Evolutionary conservation across 1,284 basidiomycete species (phyloP).

Genomic region (Cutaneotrichosporon sp.): DNA sequence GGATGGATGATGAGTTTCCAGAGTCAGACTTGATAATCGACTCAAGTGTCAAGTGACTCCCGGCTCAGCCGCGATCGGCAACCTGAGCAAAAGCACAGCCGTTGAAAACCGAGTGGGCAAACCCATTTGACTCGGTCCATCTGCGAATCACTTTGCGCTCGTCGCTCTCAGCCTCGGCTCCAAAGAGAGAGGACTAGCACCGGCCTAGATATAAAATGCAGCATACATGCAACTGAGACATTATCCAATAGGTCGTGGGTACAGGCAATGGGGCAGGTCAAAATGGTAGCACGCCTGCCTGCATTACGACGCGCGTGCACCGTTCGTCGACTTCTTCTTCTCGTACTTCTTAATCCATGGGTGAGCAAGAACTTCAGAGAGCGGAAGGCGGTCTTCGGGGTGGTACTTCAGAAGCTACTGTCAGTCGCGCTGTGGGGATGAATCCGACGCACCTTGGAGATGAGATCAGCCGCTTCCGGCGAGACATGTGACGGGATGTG

Average conservation of each 20-base stretch:
- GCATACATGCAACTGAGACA: neutral
- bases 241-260: neutral
- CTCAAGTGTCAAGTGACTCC: too few species aligned
- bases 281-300: too few species aligned
- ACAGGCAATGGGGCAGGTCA: neutral
- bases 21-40: too few species aligned
- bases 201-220: neutral
- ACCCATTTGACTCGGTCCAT: too few species aligned
- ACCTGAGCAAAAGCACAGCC: too few species aligned
- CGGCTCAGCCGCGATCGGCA: too few species aligned
- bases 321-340: constrained; percentile 30
- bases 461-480: constrained; percentile 62
- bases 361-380: constrained; percentile 74
- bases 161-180: too few species aligned
- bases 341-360: constrained; percentile 87
- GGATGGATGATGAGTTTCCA: too few species aligned
- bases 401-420: constrained; percentile 77
- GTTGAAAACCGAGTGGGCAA: too few species aligned
- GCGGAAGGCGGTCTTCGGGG: constrained; percentile 72
- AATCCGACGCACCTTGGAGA: constrained; percentile 53
- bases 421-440: neutral
- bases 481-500: constrained; percentile 65
- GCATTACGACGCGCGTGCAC: constrained; percentile 6
- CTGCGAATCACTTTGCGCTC: too few species aligned
- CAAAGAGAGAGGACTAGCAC: too few species aligned